Conservation (phyloP, 805 yeast genomes). For the Metschnikowia drakensbergensis region DNA sequence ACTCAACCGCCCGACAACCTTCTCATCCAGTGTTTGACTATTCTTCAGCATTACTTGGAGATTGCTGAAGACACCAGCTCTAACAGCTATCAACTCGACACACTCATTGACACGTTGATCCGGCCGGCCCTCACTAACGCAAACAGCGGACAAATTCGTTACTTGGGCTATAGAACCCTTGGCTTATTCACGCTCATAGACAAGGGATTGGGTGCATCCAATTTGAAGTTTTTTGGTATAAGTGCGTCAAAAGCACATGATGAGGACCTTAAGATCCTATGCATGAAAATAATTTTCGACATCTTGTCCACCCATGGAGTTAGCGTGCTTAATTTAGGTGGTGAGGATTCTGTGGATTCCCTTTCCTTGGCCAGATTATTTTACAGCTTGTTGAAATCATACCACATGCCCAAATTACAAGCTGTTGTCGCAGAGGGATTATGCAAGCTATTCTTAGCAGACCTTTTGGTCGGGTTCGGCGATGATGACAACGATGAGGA, state of each 20-base stretch:
- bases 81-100: conserved; percentile 59
- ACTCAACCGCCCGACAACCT: conserved; percentile 43
- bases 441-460: conserved; percentile 77
- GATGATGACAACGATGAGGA: conserved; percentile 14
- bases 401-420: conserved; percentile 61
- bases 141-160: conserved; percentile 48
- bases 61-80: conserved; percentile 61
- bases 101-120: conserved; percentile 72
- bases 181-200: conserved; percentile 80
- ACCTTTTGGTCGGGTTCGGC: conserved; percentile 54
- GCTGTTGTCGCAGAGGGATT: conserved; percentile 82
- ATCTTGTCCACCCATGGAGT: conserved; percentile 75
- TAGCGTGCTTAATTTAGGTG: conserved; percentile 52
- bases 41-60: conserved; percentile 68
- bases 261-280: conserved; percentile 55
- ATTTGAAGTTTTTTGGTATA: conserved; percentile 62
- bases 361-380: conserved; percentile 65
- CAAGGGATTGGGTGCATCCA: conserved; percentile 55
- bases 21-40: conserved; percentile 58
- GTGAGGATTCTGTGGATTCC: conserved; percentile 55
- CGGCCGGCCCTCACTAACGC: conserved; percentile 59
- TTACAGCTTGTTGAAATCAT: conserved; percentile 58
- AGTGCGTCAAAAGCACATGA: conserved; percentile 61
- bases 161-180: conserved; percentile 70
- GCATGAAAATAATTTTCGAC: conserved; percentile 72